Evolutionary conservation across 345 rosid species (phyloP), one percentile per base, ranked within the genome.

Genomic region (Populus davidiana): DNA sequence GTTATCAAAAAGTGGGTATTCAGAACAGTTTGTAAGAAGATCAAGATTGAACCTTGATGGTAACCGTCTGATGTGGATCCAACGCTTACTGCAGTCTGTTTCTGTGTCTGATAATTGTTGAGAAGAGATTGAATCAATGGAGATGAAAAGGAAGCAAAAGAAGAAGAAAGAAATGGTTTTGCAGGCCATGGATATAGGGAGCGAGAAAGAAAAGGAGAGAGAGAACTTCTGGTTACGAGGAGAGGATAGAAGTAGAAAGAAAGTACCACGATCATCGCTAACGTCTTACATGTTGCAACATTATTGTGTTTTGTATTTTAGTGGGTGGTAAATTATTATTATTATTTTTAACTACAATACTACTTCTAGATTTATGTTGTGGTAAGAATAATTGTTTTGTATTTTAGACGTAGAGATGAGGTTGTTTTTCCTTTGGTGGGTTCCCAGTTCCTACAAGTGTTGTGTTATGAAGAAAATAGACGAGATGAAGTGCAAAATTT

Each of bases 61-160:
- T 27, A 96, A 86, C 68, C 83, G 83, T 73, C 97, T 88, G 87
- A 96, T 86, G 82, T 96, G 85, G 93, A 96, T 96, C 99, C 98
- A 88, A 63, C 97, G 93, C 81, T 73, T 78, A 59, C 84, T 70
- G 83, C 99, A 93, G 78, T 80, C 79, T 43, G 56, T 71, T 10
- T 67, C 69, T 25, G 41, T 16, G 35, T 36, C 69, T 49, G 29
- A 39, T 72, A 29, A 13, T 47, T 64, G 36, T 8, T 16, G 72
- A 31, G 35, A 75, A 5, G 50, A 1, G 11, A 44, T 62, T 36
- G 54, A 59, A 61, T 65, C 56, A 33, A 80, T 39, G 75, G 62
- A 1, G 75, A 50, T 39, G 49, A 54, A 10, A 62, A 74, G 36
- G 69, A 78, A 21, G 73, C 43, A 68, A 72, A 78, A 49, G 56